These are phyloP conservation scores for Thymus mandschuricus DNA, from an alignment of 257 asterid species.

Conservation along the genomic window DNA sequence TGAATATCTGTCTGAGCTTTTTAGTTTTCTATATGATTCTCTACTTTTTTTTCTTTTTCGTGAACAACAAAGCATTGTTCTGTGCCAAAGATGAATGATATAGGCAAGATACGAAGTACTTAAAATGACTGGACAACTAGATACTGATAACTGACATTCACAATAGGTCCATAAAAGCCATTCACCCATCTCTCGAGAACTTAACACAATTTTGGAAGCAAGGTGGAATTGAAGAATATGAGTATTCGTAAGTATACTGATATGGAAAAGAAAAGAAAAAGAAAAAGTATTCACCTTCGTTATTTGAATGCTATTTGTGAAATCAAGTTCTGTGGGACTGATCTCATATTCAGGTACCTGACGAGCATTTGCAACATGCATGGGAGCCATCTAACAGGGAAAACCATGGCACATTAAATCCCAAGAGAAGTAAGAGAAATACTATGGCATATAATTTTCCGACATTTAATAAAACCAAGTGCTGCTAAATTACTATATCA, in stretches of 20 bases:
- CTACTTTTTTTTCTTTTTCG: too few relatives aligned
- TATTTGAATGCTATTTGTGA: constrained; percentile 65
- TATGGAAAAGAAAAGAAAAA: background rate
- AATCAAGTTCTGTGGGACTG: constrained; percentile 78
- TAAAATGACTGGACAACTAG: background rate
- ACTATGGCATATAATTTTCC: background rate
- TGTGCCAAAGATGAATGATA: too few relatives aligned
- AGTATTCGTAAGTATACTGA: background rate
- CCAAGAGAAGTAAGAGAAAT: constrained; percentile 4
- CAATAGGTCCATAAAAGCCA: constrained; percentile 5
- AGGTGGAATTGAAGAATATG: constrained; percentile 1
- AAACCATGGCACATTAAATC: constrained; percentile 19
- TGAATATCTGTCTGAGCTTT: too few relatives aligned
- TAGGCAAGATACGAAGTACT: background rate
- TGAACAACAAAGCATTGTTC: too few relatives aligned
- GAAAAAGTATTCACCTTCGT: constrained; percentile 58
- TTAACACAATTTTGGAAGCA: constrained; percentile 7
- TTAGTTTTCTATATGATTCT: too few relatives aligned
- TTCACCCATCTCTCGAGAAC: constrained; percentile 9
- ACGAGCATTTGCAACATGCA: constrained; percentile 75
- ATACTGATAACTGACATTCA: background rate
- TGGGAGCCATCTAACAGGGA: constrained; percentile 69
- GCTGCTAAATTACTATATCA: background rate
- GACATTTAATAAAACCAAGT: background rate
- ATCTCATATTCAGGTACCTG: constrained; percentile 96